Evolutionary conservation across 176 grass and related monocot genomes (phyloP), one percentile per base, ranked within the genome.

Genomic region (Cenchrus americanus): DNA sequence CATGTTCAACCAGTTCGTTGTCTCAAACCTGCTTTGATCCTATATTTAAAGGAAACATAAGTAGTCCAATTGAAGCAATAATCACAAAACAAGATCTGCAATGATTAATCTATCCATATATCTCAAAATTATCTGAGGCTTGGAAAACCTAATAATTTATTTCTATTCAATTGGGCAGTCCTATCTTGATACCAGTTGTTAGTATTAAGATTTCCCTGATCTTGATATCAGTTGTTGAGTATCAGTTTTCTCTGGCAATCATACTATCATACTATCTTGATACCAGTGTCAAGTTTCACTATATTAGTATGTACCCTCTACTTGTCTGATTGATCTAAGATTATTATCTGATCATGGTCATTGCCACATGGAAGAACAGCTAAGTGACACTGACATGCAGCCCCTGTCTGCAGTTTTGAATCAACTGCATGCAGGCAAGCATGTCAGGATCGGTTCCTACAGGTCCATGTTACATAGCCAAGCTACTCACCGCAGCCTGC

Each of bases 401-500:
- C 14, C 54, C 9, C 6, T 6, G 14, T n/a, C 11, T 1, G 8
- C 27, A 49, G 43, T 23, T 2, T 8, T 30, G 27, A 30, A 30
- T 30, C 60, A 47, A 66, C 21, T 18, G 3, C 5, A 18, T 21
- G 14, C 43, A 5, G 40, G 50, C 18, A 44, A 53, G 76, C 62
- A 62, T 75, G 43, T 69, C 42, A 68, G 22, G 21, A 3, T 62
- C 22, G 62, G 58, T 22, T 32, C 51, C 37, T 24, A 50, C 13
- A 50, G 48, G 46, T 50, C 2, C 69, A 49, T 5, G 19, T 42
- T 23, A 53, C 7, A 4, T 18, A 53, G 24, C 41, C 44, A 57
- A 58, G 34, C 51, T 77, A 26, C 78, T 71, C 64, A 85, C 77
- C 47, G 24, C 78, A 86, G 55, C 44, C 63, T 2, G 14, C 7